Evolutionary conservation across 148 eudicot species (phyloP).

Genomic region (Hydrangea macrophylla): DNA sequence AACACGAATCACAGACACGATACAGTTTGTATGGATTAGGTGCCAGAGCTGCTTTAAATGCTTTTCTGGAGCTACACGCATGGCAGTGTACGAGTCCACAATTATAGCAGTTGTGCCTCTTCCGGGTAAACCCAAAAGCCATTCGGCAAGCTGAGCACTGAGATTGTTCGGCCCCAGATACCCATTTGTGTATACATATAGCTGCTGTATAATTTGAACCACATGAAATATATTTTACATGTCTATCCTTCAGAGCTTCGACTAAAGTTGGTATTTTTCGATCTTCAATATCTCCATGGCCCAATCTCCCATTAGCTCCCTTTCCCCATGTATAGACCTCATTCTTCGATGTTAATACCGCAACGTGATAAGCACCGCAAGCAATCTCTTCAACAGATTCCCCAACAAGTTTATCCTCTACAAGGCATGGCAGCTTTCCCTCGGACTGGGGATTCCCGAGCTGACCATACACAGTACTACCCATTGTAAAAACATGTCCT

Average conservation of each 20-base stretch:
- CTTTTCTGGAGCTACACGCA: constrained; percentile 83
- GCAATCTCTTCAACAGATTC: constrained; percentile 77
- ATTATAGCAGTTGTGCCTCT: constrained; percentile 96
- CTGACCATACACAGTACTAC: constrained; percentile 94
- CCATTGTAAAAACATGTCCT: constrained; percentile 85
- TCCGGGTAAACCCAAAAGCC: constrained; percentile 92
- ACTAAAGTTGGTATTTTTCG: constrained; percentile 76
- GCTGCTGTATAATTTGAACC: constrained; percentile 88
- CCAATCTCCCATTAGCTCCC: constrained; percentile 97
- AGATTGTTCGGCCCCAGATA: constrained; percentile 94
- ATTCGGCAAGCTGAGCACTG: constrained; percentile 94
- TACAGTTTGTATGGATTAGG: constrained; percentile 91
- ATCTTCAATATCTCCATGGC: constrained; percentile 93
- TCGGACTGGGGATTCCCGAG: constrained; percentile 78
- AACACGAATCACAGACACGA: constrained; percentile 95
- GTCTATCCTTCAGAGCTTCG: constrained; percentile 82
- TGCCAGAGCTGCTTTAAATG: constrained; percentile 79
- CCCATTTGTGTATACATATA: constrained; percentile 95
- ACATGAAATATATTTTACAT: constrained; percentile 81
- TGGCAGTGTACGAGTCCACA: constrained; percentile 98
- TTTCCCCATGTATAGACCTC: constrained; percentile 99
- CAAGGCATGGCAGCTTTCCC: constrained; percentile 85
- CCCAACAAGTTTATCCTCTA: constrained; percentile 59
- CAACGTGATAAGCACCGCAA: constrained; percentile 92
- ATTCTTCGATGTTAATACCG: constrained; percentile 71